Base-by-base conservation (phyloP, 331 rosid genomes). In the Cucumis variabilis region DNA sequence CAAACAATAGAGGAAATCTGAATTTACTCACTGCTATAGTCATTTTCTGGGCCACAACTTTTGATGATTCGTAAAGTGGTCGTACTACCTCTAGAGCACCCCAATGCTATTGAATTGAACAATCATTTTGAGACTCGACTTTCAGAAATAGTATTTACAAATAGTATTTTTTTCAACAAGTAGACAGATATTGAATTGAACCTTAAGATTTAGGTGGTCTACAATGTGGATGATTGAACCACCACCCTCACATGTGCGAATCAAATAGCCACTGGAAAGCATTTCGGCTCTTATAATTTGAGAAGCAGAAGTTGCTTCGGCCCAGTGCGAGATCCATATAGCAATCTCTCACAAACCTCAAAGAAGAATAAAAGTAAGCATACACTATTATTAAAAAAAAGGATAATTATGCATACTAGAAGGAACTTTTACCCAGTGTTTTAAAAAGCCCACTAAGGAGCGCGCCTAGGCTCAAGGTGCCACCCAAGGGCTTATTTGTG, bases 211-310 rank as follows among this genome's bases (percentile, higher is more conserved):
- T 88, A 97, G 76, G 89, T 97, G 98, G 87, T 97, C 99, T 85
- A 97, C 99, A 60, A 97, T 96, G 87, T 96, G 99, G 84, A 97
- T 96, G 84, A 94, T 97, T 74, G 99, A 97, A 62, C 99, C 99
- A 67, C 99, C 99, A 65, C 99, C 99, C 50, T 97, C 99, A 76
- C 98, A 97, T 11, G 99, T 97, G 66, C 98, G 96, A 92, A 97
- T 93, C 90, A 96, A 89, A 90, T 96, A 97, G 65, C 99, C 99
- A 90, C 99, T 92, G 1, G 99, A 98, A 76, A 97, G 99, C 92
- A 90, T 93, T 85, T 92, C 94, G 14, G 93, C 99, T 84, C 99
- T 93, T 51, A 94, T 98, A 92, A 97, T 96, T 91, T 96, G 98
- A 75, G 95, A 88, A 82, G 95, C 94, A 33, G 96, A 93, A 13